Base-by-base conservation (phyloP, 495 filamentous ascomycete species). In the Neurospora discreta region DNA sequence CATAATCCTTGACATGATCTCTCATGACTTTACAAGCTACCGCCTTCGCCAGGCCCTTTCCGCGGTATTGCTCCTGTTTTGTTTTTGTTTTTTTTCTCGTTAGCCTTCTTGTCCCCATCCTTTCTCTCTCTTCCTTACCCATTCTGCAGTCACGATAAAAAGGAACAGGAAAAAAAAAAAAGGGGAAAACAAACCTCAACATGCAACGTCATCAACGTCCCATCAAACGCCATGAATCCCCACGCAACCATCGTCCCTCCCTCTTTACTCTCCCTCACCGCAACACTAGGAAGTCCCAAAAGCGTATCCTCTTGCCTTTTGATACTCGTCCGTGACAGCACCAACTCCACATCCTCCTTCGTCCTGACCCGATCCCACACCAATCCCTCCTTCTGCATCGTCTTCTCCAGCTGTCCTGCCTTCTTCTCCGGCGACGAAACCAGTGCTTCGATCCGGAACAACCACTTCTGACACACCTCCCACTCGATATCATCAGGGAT, bases 1-100 rank as follows among this genome's bases (percentile, higher is more conserved):
- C 82, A 65, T 75, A 84, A 0, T 79, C 76, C 23, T 52, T 71
- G 38, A 82, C 69, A n/a, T 78, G 78, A 10, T 84, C 81, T 18
- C 77, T 75, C 72, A 85, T 80, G 33, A 85, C 70, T 72, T 77
- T 82, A 36, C 76, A 76, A 6, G 78, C 79, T 9, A 85, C 74
- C 2, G 81, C 81, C 73, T 85, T 85, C 0, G 83, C 84, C 11
- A 86, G 72, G 0, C 84, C 84, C 40, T 73, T 78, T 5, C 81
- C 79, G 0, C 84, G 81, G 70, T 81, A 86, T 15, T 72, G 52
- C 20, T 83, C 80, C 33, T 33, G 33, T 33, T 33, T 33, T 33
- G 33, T 33, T 33, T 5, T 33, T 33, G 33, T 33, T 5, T 3
- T 3, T 5, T 33, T 3, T 5, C 33, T 33, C 33, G 33, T 33